These are phyloP conservation scores for Fraxinus americana DNA, from an alignment of 257 asterid genomes.

Conservation along the genomic window DNA sequence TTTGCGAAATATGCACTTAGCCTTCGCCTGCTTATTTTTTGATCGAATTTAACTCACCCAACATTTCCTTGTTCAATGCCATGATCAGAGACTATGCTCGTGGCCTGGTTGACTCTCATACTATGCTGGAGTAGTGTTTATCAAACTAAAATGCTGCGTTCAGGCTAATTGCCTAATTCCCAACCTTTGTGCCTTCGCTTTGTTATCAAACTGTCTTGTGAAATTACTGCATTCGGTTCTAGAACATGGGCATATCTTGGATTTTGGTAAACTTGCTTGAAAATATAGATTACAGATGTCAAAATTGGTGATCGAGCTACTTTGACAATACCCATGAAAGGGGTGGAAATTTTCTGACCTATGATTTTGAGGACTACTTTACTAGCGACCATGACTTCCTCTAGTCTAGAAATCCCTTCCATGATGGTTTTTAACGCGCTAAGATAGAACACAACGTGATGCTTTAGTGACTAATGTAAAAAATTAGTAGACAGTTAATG, in stretches of 20 bases:
- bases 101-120: conserved; percentile 5
- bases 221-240: neutral
- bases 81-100: conserved; percentile 33
- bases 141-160: conserved; percentile 23
- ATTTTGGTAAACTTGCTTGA: no score
- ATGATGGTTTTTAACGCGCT: no score
- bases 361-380: no score
- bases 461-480: no score
- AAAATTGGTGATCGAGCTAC: no score
- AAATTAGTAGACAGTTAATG: neutral
- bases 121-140: neutral
- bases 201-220: conserved; percentile 22
- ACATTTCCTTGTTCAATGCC: conserved; percentile 30
- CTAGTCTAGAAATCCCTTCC: no score
- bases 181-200: conserved; percentile 34
- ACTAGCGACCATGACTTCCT: no score
- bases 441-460: no score
- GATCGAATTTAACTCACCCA: conserved; percentile 17
- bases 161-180: conserved; percentile 9
- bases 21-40: conserved; percentile 24
- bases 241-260: no score
- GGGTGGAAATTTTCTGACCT: no score
- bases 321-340: no score
- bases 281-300: no score
- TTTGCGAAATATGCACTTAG: neutral